Evolutionary conservation across 345 rosid species (phyloP).

Genomic region (Geranium brycei): DNA sequence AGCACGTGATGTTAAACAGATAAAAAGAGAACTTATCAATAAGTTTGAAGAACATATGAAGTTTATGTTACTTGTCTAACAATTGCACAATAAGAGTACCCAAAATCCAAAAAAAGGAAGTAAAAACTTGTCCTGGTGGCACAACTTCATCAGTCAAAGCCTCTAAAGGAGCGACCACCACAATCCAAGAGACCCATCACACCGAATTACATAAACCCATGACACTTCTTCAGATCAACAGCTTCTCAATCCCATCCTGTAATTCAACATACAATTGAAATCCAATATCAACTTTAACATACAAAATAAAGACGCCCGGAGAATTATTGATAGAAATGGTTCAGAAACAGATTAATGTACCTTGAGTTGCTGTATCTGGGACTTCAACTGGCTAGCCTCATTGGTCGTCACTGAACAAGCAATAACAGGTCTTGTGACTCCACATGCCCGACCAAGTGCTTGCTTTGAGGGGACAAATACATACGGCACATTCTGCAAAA

Average conservation of each 20-base stretch:
- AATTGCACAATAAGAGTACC: neutral
- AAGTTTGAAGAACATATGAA: neutral
- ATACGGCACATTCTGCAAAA: constrained; percentile 84
- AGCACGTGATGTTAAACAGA: too few species aligned
- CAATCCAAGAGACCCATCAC: constrained; percentile 73
- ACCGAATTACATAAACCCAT: constrained; percentile 29
- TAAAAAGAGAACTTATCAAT: neutral
- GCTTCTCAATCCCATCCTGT: constrained; percentile 97
- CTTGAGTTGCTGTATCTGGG: constrained; percentile 82
- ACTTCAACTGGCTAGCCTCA: constrained; percentile 75
- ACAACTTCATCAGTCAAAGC: constrained; percentile 55
- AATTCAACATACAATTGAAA: constrained; percentile 1
- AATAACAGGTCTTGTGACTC: constrained; percentile 90
- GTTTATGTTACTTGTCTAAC: neutral
- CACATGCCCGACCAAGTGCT: constrained; percentile 95
- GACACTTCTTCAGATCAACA: constrained; percentile 38
- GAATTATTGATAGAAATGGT: neutral
- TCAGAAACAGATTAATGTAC: constrained; percentile 16
- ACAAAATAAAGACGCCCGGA: neutral
- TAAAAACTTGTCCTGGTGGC: neutral
- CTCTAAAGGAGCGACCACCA: constrained; percentile 23
- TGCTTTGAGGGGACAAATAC: constrained; percentile 96
- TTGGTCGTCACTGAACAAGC: constrained; percentile 77
- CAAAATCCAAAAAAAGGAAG: too few species aligned
- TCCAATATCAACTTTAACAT: neutral